Evolutionary conservation across 352 stramenopile species (phyloP).

Genomic region (Lagenidium sp.): DNA sequence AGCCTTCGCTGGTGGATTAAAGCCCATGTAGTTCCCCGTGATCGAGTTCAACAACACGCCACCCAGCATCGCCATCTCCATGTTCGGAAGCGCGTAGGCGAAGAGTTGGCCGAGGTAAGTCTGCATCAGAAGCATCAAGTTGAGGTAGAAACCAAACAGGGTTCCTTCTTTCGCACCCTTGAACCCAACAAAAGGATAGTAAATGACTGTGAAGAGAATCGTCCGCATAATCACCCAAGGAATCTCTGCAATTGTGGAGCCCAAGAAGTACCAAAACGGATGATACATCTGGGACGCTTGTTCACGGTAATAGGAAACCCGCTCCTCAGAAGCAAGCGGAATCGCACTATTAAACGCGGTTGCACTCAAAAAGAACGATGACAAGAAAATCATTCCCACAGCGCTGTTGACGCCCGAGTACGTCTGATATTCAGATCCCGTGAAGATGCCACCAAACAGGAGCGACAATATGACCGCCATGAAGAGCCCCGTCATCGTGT

Average conservation of each 20-base stretch:
- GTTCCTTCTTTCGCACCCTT: conserved; percentile 2
- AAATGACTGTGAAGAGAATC: conserved; percentile 17
- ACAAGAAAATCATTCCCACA: conserved; percentile 65
- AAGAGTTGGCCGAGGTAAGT: conserved; percentile 23
- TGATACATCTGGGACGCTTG: conserved; percentile 72
- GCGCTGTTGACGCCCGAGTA: conserved; percentile 18
- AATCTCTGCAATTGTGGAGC: conserved; percentile 58
- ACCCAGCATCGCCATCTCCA: conserved; percentile 9
- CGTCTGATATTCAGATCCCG: conserved; percentile 14
- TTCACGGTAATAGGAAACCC: conserved; percentile 82
- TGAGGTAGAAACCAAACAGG: conserved; percentile 15
- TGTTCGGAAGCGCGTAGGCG: conserved; percentile 12
- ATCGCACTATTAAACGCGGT: conserved; percentile 53
- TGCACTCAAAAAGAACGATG: conserved; percentile 56
- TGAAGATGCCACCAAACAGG: conserved; percentile 38
- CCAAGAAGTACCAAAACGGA: conserved; percentile 37
- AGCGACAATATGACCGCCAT: conserved; percentile 25
- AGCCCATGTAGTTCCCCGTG: conserved; percentile 16
- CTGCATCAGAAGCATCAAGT: conserved; percentile 18
- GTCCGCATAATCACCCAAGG: conserved; percentile 14
- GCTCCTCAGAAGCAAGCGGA: conserved; percentile 58
- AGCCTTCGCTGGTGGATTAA: conserved; percentile 15
- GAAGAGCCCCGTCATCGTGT: conserved; percentile 46
- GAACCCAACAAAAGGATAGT: conserved; percentile 25
- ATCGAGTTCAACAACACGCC: conserved; percentile 28